phyloP scores from a whole-genome alignment of 2,329 filamentous ascomycete genomes.

The Ilyonectria mors-panacis region DNA sequence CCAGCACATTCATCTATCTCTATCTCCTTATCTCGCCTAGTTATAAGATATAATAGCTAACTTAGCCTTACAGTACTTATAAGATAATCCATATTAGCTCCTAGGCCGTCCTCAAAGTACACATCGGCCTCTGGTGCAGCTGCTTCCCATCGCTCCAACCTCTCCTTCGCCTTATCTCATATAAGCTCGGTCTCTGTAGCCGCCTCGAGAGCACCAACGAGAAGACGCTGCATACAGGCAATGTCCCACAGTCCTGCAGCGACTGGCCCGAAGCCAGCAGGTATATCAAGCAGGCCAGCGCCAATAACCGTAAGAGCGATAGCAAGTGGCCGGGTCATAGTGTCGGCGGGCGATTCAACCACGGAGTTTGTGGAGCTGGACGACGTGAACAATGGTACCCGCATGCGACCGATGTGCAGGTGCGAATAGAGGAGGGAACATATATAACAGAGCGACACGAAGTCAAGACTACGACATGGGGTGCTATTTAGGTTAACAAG shows the following conservation, averaged over 20 bases:
- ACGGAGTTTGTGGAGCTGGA: slow-evolving; percentile 31
- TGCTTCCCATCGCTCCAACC: slow-evolving; percentile 59
- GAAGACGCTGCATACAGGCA: slow-evolving; percentile 37
- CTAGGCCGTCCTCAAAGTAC: slow-evolving; percentile 58
- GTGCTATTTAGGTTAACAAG: slow-evolving; percentile 5
- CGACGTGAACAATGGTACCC: slow-evolving; percentile 31
- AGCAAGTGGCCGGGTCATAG: slow-evolving; percentile 14
- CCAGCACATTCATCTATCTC: slow-evolving; percentile 48
- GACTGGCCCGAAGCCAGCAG: slow-evolving; percentile 31
- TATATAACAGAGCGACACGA: slow-evolving; percentile 16
- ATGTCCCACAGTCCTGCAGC: slow-evolving; percentile 12
- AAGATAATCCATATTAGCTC: slow-evolving; percentile 52
- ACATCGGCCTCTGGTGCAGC: slow-evolving; percentile 58
- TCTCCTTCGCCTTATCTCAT: slow-evolving; percentile 49
- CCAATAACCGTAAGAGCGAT: slow-evolving; percentile 24
- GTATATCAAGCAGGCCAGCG: slow-evolving; percentile 30
- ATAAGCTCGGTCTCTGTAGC: slow-evolving; percentile 29
- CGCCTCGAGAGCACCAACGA: slow-evolving; percentile 33
- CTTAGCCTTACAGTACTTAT: slow-evolving; percentile 48
- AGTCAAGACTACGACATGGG: slow-evolving; percentile 37
- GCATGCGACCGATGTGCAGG: slow-evolving; percentile 40
- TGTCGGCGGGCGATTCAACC: slow-evolving; percentile 30
- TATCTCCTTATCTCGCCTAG: too few relatives aligned
- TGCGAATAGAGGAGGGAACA: slow-evolving; percentile 36
- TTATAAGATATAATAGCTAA: not conserved